Conservation (phyloP, 2,329 filamentous ascomycete genomes). For the Periglandula ipomoeae region DNA sequence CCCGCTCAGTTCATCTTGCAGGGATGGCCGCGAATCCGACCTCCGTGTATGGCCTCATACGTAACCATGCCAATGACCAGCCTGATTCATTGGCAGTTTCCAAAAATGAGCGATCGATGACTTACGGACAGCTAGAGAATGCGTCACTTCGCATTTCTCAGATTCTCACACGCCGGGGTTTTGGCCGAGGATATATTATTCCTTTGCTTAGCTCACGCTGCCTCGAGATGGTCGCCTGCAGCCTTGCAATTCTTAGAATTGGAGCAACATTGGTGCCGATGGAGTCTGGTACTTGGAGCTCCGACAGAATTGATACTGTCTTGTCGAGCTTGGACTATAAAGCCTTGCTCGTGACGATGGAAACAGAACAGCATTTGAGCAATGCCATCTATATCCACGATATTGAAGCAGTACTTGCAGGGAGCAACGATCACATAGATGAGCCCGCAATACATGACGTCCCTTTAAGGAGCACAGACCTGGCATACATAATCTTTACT, state of each 20-base stretch:
- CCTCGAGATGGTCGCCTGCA: conserved; percentile 5
- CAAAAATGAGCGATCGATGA: not conserved
- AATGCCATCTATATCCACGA: not conserved
- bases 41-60: not conserved
- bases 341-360: not conserved
- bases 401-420: not conserved
- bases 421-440: too few species aligned
- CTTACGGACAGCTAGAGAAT: not conserved
- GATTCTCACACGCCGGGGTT: not conserved
- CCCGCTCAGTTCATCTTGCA: too few species aligned
- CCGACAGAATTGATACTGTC: conserved; percentile 4
- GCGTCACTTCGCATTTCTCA: not conserved
- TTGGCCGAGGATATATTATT: not conserved
- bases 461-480: conserved; percentile 36
- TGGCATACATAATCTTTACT: conserved; percentile 9
- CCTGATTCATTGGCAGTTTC: not conserved
- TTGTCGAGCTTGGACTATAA: not conserved
- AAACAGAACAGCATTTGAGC: not conserved
- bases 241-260: conserved; percentile 1
- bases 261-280: conserved; percentile 6
- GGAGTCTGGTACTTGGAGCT: conserved; percentile 5
- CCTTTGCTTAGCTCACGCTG: conserved; percentile 4
- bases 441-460: not conserved
- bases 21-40: not conserved
- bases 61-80: not conserved